Base-by-base conservation (phyloP, 148 eudicot genomes). In the Rhododendron griersonianum region DNA sequence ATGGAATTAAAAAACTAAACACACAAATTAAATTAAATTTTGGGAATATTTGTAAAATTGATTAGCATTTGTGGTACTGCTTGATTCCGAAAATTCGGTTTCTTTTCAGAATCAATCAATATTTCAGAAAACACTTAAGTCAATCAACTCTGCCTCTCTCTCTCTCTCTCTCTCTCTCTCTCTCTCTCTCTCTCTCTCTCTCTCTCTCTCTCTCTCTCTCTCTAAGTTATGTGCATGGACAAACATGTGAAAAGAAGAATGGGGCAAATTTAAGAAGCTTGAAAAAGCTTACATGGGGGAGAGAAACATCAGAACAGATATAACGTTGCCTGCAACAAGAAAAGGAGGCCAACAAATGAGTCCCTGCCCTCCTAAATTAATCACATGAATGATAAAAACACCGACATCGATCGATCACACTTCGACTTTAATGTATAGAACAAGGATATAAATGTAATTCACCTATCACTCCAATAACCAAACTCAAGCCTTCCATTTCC, bases 271-370 rank as follows among this genome's bases (percentile, higher is more conserved):
- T 4, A n/a, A 82, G 8, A 8, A 50, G 35, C 8, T 59, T 61
- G n/a, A 25, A 80, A 3, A 21, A 59, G 33, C 89, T 85, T 33
- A 85, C 89, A 75, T 1, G 16, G 89, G 89, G 65, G 90, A 87
- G 78, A 89, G 88, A 82, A 89, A 89, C 33, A 89, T 5, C 21
- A 89, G 84, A 1, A 87, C 75, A 18, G 91, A 87, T 82, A 82
- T 81, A 55, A 89, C 78, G 33, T 89, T 87, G 75, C 91, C 91
- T 87, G 87, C 44, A 82, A 84, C 30, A 53, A 74, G 11, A 11
- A 80, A 5, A 57, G 1, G 75, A 57, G 1, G 75, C 50, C 5
- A 78, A 61, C 39, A 37, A 55, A 25, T 45, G 35, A 84, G 55
- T 7, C 33, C 5, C 11, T 65, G 13, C 30, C 75, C 69, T 2